These are phyloP conservation scores for Clarireedia homoeocarpa DNA, from an alignment of 2,329 filamentous ascomycete species.

Conservation along the genomic window DNA sequence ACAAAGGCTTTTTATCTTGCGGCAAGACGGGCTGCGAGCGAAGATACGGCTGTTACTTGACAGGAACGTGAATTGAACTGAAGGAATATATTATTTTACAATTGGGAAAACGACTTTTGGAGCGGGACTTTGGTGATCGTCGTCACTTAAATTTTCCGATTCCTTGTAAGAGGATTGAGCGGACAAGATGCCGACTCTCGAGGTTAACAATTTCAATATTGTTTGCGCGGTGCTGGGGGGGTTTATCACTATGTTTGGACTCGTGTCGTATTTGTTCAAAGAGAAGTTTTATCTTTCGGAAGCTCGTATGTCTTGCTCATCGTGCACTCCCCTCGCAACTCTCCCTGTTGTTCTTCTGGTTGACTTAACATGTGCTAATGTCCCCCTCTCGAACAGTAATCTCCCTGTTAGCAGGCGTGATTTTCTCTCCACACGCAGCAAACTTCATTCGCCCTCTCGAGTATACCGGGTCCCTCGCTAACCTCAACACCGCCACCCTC, in stretches of 20 bases:
- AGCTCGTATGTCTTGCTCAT: conserved; percentile 51
- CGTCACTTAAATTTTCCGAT: too few species aligned
- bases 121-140: too few species aligned
- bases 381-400: conserved; percentile 52
- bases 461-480: conserved; percentile 55
- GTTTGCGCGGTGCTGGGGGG: conserved; percentile 64
- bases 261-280: conserved; percentile 84
- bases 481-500: conserved; percentile 66
- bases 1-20: not conserved
- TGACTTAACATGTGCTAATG: not conserved
- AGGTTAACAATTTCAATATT: conserved; percentile 46
- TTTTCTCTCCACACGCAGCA: conserved; percentile 69
- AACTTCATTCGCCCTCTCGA: conserved; percentile 69
- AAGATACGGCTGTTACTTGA: not conserved
- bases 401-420: conserved; percentile 68
- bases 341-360: too few species aligned
- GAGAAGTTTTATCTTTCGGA: conserved; percentile 89
- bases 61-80: not conserved
- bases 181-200: conserved; percentile 37
- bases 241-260: conserved; percentile 82
- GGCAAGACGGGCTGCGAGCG: not conserved
- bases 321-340: not conserved
- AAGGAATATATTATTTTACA: too few species aligned
- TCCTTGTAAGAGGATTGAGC: too few species aligned
- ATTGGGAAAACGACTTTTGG: too few species aligned